These are phyloP conservation scores for Fusarium sp. DNA, from an alignment of 2,329 filamentous ascomycete species.

Conservation along the genomic window DNA sequence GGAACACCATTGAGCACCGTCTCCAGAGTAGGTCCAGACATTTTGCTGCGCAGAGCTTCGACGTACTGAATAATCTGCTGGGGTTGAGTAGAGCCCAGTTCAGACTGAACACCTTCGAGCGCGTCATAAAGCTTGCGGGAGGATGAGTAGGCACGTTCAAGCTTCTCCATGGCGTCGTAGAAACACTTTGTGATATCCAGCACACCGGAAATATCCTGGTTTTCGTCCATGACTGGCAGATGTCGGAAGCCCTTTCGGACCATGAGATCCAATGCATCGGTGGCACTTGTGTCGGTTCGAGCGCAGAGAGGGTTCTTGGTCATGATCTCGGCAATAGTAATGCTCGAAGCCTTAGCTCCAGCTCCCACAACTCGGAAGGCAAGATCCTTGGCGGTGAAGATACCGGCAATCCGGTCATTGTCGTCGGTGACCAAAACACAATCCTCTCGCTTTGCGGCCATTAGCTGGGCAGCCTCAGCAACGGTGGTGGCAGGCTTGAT, in stretches of 20 bases:
- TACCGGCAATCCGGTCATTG: conserved; percentile 96
- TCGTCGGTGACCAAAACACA: conserved; percentile 98
- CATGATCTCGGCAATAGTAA: conserved; percentile 99
- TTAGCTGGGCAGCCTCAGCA: conserved; percentile 94
- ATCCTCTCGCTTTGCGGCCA: conserved; percentile 98
- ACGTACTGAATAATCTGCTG: conserved; percentile 99
- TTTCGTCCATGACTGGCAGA: conserved; percentile 99
- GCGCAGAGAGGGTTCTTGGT: conserved; percentile 99
- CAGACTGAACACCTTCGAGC: conserved; percentile 95
- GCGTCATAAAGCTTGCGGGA: conserved; percentile 99
- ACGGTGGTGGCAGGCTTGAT: conserved; percentile 96
- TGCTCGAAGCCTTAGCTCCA: conserved; percentile 85
- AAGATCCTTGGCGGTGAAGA: conserved; percentile 98
- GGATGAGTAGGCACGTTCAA: conserved; percentile 96
- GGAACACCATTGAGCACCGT: conserved; percentile 91
- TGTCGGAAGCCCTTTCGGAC: conserved; percentile 98
- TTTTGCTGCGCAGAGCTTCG: conserved; percentile 91
- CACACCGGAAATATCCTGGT: conserved; percentile 98
- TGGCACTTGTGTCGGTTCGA: conserved; percentile 96
- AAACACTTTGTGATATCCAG: conserved; percentile 99
- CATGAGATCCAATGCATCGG: conserved; percentile 97
- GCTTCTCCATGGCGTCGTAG: conserved; percentile 99
- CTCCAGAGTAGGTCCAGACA: conserved; percentile 97
- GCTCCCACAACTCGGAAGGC: conserved; percentile 95
- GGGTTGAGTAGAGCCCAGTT: conserved; percentile 93